Evolutionary conservation across 2,329 filamentous ascomycete species (phyloP), one percentile per base, ranked within the genome.

Genomic region (Zymoseptoria crescenta): DNA sequence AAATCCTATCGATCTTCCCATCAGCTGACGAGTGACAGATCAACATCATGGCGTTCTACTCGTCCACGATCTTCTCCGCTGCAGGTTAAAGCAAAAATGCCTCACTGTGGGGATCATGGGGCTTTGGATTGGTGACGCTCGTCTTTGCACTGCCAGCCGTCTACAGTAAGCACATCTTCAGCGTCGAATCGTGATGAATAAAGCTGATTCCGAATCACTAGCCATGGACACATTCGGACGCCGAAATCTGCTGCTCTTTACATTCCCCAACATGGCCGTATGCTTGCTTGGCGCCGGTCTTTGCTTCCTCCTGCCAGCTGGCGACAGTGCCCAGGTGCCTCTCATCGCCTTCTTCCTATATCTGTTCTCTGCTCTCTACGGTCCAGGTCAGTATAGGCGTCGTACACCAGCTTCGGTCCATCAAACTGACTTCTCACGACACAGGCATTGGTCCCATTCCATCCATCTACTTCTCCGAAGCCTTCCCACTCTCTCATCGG

Each of bases 111-210:
- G 82, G 80, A 0, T 83, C 81, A 0, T 80, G 79, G 65, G 83
- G 83, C 0, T 85, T 84, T 60, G 83, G 83, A 2, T 70, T 84
- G 0, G 75, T 83, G 57, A 84, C 81, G 62, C 84, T 84, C 62
- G 51, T 83, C 53, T 84, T 84, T 63, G 81, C 82, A 0, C 80
- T 79, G 60, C 83, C 83, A 0, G 82, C 83, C 1, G 72, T 86
- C 41, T 84, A 77, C 75, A 75, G 35, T 45, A 16, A 45, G 35
- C 35, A 45, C 35, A 45, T 4, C n/a, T 7, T 45, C 16, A n/a
- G 35, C 35, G n/a, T 45, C 35, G 13, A 16, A n/a, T 13, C 16
- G n/a, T 45, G 35, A 45, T 16, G 4, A n/a, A 16, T 13, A 7
- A n/a, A 1, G 16, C 35, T 45, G 35, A 45, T 13, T 13, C 16